Evolutionary conservation across 257 asterid species (phyloP).

Genomic region (Capsicum baccatum): DNA sequence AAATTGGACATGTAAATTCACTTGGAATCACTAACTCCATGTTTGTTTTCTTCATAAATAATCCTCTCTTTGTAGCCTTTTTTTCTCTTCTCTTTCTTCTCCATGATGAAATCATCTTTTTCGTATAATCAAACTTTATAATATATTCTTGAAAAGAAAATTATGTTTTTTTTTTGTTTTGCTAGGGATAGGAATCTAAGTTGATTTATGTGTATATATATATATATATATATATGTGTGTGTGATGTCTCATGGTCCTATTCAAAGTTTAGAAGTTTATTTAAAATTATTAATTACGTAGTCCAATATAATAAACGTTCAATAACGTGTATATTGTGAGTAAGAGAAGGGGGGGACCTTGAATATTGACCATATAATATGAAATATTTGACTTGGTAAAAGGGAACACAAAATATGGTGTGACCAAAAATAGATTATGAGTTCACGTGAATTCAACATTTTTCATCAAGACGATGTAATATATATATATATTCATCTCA

Average conservation of each 20-base stretch:
- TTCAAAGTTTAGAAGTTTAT: background rate
- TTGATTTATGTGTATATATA: background rate
- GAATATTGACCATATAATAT: constrained; percentile 15
- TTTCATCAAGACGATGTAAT: background rate
- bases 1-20: constrained; percentile 50
- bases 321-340: background rate
- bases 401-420: background rate
- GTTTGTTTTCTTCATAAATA: background rate
- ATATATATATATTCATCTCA: background rate
- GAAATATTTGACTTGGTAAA: constrained; percentile 20
- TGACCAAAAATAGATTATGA: background rate
- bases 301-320: constrained; percentile 13
- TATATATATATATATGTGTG: background rate
- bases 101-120: constrained; percentile 46
- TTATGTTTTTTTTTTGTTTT: background rate
- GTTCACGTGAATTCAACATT: background rate
- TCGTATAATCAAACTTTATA: background rate
- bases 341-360: background rate
- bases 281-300: background rate
- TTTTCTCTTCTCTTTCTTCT: constrained; percentile 40
- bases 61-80: constrained; percentile 7
- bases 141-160: background rate
- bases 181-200: background rate
- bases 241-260: background rate
- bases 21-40: constrained; percentile 42